Percentiles rank a stretch among this genome's conserved stretches.
phyloP scores from a whole-genome alignment of 352 stramenopile genomes.

The Globisporangium heterothallicum region DNA sequence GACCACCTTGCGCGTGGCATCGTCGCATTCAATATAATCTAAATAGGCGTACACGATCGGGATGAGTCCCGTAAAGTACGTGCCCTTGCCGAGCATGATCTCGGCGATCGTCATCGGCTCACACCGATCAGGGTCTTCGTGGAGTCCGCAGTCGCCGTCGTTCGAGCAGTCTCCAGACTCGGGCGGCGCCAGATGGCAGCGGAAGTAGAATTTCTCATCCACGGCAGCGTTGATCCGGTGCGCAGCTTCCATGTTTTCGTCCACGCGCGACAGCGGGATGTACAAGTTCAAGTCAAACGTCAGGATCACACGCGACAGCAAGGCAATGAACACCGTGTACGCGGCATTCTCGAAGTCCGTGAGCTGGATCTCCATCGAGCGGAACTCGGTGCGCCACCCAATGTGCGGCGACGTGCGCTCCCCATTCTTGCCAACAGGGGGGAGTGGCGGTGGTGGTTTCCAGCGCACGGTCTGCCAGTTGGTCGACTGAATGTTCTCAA shows the following conservation, averaged over 20 bases:
- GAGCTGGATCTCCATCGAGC: constrained; percentile 99
- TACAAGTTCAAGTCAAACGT: constrained; percentile 99
- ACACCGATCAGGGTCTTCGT: constrained; percentile 57
- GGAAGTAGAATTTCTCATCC: constrained; percentile 98
- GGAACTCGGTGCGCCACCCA: constrained; percentile 90
- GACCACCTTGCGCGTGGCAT: constrained; percentile 75
- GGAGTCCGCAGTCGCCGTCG: constrained; percentile 31
- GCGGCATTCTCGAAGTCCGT: constrained; percentile 99
- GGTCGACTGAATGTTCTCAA: constrained; percentile 99
- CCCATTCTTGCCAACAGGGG: constrained; percentile 19
- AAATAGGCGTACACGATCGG: constrained; percentile 96
- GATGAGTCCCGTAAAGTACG: constrained; percentile 96
- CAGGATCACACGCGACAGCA: constrained; percentile 97
- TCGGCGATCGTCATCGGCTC: constrained; percentile 98
- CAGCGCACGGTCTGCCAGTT: constrained; percentile 99
- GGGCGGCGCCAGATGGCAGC: constrained; percentile 91
- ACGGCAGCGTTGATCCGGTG: constrained; percentile 93
- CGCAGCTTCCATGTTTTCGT: constrained; percentile 99
- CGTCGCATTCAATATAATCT: constrained; percentile 96
- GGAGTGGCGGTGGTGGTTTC: constrained; percentile 97
- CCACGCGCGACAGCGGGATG: constrained; percentile 96
- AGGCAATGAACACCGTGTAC: constrained; percentile 98
- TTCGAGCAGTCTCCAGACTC: constrained; percentile 60
- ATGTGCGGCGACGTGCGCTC: constrained; percentile 47
- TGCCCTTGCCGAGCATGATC: constrained; percentile 95